These are phyloP conservation scores for Raphanus sativus DNA, from an alignment of 345 rosid genomes.

Conservation along the genomic window DNA sequence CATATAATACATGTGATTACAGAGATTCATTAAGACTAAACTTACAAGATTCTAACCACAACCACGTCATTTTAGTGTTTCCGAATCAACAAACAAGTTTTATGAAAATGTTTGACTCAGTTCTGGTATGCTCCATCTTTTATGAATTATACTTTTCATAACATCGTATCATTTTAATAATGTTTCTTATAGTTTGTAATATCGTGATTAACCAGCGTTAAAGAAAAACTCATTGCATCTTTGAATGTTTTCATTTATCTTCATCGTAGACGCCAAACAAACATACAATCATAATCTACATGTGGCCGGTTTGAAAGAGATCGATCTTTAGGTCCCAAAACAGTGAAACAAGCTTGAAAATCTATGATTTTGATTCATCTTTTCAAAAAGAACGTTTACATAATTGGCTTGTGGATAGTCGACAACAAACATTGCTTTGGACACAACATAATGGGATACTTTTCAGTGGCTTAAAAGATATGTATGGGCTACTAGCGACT, in stretches of 20 bases:
- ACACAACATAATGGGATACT: constrained; percentile 13
- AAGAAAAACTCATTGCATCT: not conserved
- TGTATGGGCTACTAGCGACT: not conserved
- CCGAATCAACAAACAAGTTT: not conserved
- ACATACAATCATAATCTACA: not conserved
- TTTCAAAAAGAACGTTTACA: constrained; percentile 2
- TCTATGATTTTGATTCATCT: constrained; percentile 7
- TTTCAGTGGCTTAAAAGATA: constrained; percentile 3
- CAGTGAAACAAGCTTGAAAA: not conserved
- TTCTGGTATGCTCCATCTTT: not conserved
- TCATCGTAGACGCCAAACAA: constrained; percentile 9
- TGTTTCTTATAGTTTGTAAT: not conserved
- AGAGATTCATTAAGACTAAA: not conserved
- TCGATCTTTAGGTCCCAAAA: constrained; percentile 26
- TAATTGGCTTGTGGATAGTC: constrained; percentile 5
- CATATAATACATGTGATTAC: not conserved
- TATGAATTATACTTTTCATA: not conserved
- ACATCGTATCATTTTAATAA: not conserved
- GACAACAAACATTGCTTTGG: constrained; percentile 21
- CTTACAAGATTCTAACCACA: not conserved
- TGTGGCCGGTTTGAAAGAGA: constrained; percentile 7
- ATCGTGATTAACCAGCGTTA: not conserved
- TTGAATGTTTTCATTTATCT: not conserved
- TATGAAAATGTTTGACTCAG: not conserved
- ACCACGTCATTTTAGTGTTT: not conserved